Conservation (phyloP, 345 rosid genomes). For the Cochlearia excelsa region DNA sequence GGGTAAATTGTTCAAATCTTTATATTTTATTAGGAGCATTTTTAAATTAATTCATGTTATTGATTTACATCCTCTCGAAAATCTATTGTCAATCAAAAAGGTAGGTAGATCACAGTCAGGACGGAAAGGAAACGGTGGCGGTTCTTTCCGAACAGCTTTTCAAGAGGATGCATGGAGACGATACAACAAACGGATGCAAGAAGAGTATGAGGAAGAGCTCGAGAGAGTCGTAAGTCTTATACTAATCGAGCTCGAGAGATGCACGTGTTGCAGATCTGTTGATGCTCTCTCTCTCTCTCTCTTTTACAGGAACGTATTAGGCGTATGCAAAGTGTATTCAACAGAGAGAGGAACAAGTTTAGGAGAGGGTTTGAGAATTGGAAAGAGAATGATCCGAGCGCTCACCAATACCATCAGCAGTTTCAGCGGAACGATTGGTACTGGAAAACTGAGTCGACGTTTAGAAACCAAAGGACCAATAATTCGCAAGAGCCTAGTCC, state of each 20-base stretch:
- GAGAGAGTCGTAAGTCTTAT: constrained; percentile 85
- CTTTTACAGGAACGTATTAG: constrained; percentile 75
- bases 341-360: constrained; percentile 77
- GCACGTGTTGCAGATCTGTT: constrained; percentile 5
- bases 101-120: constrained; percentile 63
- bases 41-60: not conserved
- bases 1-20: no score
- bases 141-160: constrained; percentile 67
- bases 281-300: constrained; percentile 25
- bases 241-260: no score
- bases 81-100: constrained; percentile 37
- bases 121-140: constrained; percentile 43
- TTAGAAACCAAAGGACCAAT: constrained; percentile 58
- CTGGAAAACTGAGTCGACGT: constrained; percentile 77
- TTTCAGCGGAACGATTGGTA: constrained; percentile 98
- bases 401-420: constrained; percentile 68
- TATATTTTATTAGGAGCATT: no score
- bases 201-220: constrained; percentile 92
- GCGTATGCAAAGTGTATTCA: constrained; percentile 97
- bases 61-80: not conserved
- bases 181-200: constrained; percentile 84
- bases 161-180: constrained; percentile 92
- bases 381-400: constrained; percentile 63
- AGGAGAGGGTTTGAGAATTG: constrained; percentile 73
- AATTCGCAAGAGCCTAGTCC: constrained; percentile 45